Evolutionary conservation across 2,329 filamentous ascomycete genomes (phyloP).

Genomic region (Penicillium brasilianum): DNA sequence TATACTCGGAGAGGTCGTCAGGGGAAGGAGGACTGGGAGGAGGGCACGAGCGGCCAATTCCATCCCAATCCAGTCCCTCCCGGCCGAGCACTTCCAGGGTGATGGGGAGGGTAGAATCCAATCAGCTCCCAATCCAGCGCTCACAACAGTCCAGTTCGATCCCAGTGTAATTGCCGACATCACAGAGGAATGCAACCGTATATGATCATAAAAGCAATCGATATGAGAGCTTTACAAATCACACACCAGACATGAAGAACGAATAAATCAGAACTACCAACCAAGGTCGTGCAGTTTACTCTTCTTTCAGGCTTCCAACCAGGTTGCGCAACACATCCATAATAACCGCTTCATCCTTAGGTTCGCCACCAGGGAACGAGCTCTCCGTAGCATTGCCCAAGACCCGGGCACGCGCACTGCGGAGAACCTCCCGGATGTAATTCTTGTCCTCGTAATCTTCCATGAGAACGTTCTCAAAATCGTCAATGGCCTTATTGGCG

Average conservation of each 20-base stretch:
- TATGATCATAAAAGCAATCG: neutral
- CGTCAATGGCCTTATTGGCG: conserved; percentile 51
- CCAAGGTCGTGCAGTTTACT: conserved; percentile 24
- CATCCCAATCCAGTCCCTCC: conserved; percentile 17
- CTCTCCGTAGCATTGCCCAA: conserved; percentile 47
- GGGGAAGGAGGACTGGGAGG: conserved; percentile 6
- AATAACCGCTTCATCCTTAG: conserved; percentile 51
- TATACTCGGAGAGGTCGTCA: conserved; percentile 36
- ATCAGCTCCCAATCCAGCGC: conserved; percentile 2
- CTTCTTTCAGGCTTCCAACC: conserved; percentile 47
- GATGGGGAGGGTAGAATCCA: neutral
- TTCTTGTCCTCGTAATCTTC: conserved; percentile 53
- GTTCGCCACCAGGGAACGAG: conserved; percentile 50
- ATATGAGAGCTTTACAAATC: neutral
- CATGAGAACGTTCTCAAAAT: conserved; percentile 51
- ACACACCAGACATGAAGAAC: neutral
- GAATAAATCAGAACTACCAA: neutral
- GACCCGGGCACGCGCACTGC: conserved; percentile 49
- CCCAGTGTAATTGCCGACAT: neutral
- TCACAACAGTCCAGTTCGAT: neutral
- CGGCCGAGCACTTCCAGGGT: conserved; percentile 9
- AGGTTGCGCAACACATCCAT: conserved; percentile 47
- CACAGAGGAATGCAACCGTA: neutral
- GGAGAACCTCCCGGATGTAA: conserved; percentile 51
- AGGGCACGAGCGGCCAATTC: neutral